These are phyloP conservation scores for Phytopythium sindhum DNA, from an alignment of 352 stramenopile genomes.

Conservation along the genomic window DNA sequence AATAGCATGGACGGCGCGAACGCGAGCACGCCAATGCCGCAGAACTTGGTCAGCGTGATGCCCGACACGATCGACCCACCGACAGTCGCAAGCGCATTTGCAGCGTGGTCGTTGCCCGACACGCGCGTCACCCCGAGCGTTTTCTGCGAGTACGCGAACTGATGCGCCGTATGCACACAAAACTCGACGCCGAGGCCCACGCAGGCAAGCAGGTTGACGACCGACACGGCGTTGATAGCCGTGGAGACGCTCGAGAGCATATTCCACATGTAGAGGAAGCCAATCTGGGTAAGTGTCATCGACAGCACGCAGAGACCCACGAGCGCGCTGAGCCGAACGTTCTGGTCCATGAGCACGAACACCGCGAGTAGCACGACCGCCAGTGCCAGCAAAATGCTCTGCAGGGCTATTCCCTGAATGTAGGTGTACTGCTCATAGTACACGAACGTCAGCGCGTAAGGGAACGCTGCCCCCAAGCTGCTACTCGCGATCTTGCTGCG, in stretches of 20 bases:
- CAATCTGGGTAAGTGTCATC: constrained; percentile 74
- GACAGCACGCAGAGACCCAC: constrained; percentile 78
- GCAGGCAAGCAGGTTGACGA: constrained; percentile 87
- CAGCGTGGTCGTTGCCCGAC: constrained; percentile 54
- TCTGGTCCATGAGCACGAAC: constrained; percentile 73
- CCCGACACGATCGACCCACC: constrained; percentile 86
- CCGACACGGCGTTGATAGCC: constrained; percentile 88
- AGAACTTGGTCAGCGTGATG: constrained; percentile 92
- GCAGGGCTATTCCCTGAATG: constrained; percentile 86
- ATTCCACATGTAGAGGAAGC: constrained; percentile 85
- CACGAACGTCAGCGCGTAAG: constrained; percentile 89
- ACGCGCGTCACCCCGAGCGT: constrained; percentile 38
- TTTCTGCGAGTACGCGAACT: constrained; percentile 71
- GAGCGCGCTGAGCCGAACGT: constrained; percentile 55
- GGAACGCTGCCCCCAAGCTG: constrained; percentile 49
- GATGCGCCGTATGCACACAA: constrained; percentile 81
- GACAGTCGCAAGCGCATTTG: constrained; percentile 69
- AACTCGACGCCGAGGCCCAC: constrained; percentile 90
- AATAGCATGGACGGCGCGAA: constrained; percentile 91
- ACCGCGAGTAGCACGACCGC: constrained; percentile 76
- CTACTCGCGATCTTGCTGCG: not conserved
- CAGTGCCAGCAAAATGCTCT: constrained; percentile 81
- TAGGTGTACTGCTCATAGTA: constrained; percentile 93
- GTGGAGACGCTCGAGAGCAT: constrained; percentile 40
- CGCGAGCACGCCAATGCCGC: constrained; percentile 84